Base-by-base conservation (phyloP, 306 rosid species). In the Prinsepia uniflora region DNA sequence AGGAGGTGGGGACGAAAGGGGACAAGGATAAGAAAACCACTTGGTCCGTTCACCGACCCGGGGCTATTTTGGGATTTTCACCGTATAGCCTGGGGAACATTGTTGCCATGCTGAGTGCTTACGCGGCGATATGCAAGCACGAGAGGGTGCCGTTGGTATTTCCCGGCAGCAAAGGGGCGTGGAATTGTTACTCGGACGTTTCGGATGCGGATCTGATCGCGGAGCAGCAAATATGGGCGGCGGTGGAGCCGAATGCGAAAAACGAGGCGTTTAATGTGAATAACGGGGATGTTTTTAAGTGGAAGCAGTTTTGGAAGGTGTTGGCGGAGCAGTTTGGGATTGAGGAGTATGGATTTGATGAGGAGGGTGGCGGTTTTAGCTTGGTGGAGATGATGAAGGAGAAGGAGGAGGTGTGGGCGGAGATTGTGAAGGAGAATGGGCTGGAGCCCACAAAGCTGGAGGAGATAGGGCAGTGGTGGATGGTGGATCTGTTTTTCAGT, bases 171-270 rank as follows among this genome's bases (percentile, higher is more conserved):
- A 78, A 59, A 34, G 74, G 2, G 41, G 85, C 81, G 4, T 86
- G 91, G 91, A 87, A 86, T 41, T 15, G 66, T 53, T 89, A 76
- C 59, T 49, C 60, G 2, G 58, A 13, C 22, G 84, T 66, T 43
- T 84, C 91, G 0, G 96, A 89, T 70, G 91, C 88, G 0, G 91
- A 86, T 84, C 68, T 89, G 82, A 76, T 89, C 5, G 96, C 89
- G 5, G 96, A 89, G 82, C 96, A 86, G 69, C 89, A 89, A 5
- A 84, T 89, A 18, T 86, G 89, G 96, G 87, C 91, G 4, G 86
- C 89, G 55, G 91, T 86, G 64, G 96, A 89, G 39, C 89, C 85
- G 0, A 57, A 86, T 55, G 88, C 89, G 5, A 72, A 73, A 67
- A 84, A 89, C 62, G 86, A 89, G 45, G 89, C 85, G 0, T 89